A percentile compares a stretch with the other conserved stretches of the same genome.
Conservation (phyloP, 306 rosid species). For the Styphnolobium japonicum region DNA sequence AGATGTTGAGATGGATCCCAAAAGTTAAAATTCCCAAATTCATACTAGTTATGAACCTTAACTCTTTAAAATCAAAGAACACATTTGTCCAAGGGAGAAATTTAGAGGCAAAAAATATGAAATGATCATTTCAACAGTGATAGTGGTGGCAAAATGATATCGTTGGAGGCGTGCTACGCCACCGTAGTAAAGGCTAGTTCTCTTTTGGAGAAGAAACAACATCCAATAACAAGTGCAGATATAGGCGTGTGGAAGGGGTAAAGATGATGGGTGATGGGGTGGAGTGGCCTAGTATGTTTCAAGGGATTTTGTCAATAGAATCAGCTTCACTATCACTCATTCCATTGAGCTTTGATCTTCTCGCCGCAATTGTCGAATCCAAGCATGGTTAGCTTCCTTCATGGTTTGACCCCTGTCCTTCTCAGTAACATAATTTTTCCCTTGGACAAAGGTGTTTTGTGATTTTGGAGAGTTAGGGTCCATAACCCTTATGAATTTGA, state of each 20-base stretch:
- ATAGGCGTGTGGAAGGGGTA: conserved; percentile 22
- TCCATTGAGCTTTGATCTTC: conserved; percentile 54
- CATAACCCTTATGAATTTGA: too few species aligned
- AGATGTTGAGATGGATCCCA: too few species aligned
- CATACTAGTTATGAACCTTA: too few species aligned
- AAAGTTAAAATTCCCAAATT: too few species aligned
- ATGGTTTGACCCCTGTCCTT: conserved; percentile 66
- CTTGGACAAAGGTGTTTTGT: too few species aligned
- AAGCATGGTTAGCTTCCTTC: conserved; percentile 44
- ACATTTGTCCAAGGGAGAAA: too few species aligned
- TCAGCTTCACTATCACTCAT: conserved; percentile 66
- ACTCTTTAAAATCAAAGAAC: too few species aligned
- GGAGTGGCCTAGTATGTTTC: conserved; percentile 36
- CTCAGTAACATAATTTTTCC: conserved; percentile 48
- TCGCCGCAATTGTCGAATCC: conserved; percentile 51
- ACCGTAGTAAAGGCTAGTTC: conserved; percentile 48
- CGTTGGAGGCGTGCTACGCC: conserved; percentile 62
- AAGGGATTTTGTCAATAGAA: conserved; percentile 80
- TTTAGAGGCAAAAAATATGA: too few species aligned
- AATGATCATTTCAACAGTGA: conserved; percentile 14
- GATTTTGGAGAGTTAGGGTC: too few species aligned
- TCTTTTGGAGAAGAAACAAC: conserved; percentile 23
- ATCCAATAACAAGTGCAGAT: neutral
- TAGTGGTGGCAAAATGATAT: conserved; percentile 9
- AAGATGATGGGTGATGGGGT: conserved; percentile 20